These are phyloP conservation scores for Talaromyces sp. DNA, from an alignment of 2,329 filamentous ascomycete genomes.

Conservation along the genomic window DNA sequence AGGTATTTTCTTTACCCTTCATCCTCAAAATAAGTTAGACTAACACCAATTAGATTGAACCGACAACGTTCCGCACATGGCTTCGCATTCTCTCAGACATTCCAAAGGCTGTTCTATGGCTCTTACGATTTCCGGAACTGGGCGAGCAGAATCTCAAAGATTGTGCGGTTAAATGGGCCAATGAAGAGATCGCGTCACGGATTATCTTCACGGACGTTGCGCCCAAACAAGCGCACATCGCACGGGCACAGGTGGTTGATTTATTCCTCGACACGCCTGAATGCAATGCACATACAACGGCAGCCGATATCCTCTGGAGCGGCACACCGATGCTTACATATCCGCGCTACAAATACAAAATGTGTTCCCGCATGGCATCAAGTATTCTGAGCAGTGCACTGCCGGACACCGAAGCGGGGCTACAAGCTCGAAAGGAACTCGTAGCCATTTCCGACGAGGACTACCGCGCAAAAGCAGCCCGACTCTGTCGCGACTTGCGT, in stretches of 20 bases:
- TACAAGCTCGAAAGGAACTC: conserved; percentile 64
- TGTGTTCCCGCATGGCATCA: conserved; percentile 97
- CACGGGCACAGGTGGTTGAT: conserved; percentile 84
- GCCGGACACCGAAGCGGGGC: conserved; percentile 65
- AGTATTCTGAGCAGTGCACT: conserved; percentile 88
- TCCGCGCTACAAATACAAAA: conserved; percentile 92
- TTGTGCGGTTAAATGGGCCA: conserved; percentile 79
- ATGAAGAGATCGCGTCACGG: conserved; percentile 74
- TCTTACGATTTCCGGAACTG: conserved; percentile 91
- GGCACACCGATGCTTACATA: conserved; percentile 88
- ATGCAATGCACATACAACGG: conserved; percentile 96
- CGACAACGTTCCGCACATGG: conserved; percentile 93
- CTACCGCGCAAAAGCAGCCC: conserved; percentile 74
- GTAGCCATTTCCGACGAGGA: conserved; percentile 72
- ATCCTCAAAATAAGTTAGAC: not conserved
- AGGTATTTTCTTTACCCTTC: conserved; percentile 53
- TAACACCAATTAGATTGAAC: conserved; percentile 72
- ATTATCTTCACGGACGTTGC: conserved; percentile 96
- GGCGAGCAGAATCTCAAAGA: conserved; percentile 79
- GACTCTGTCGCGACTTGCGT: conserved; percentile 58
- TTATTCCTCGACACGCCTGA: conserved; percentile 95
- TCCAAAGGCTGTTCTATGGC: conserved; percentile 87
- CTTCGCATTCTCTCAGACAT: conserved; percentile 79
- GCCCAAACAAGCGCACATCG: conserved; percentile 89
- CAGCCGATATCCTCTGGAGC: conserved; percentile 93